A percentile compares a stretch with the other conserved stretches of the same genome.
Conservation (phyloP, 352 stramenopile genomes). For the Aphanomyces euteiches region DNA sequence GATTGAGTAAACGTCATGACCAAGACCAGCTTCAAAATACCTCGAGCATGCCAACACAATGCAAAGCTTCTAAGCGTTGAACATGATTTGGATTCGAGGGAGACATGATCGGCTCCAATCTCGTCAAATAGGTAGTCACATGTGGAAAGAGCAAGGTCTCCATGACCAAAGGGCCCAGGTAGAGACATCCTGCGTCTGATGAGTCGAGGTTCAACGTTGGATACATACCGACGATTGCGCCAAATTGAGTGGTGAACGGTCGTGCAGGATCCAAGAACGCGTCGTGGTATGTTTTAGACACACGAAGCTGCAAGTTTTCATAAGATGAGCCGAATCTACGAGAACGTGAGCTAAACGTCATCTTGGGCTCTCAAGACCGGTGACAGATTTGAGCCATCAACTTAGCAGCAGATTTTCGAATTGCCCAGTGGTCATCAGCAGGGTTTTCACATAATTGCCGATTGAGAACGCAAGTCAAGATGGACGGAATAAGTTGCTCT, state of each 20-base stretch:
- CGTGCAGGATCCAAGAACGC: conserved; percentile 72
- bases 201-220: conserved; percentile 1
- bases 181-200: conserved; percentile 57
- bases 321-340: conserved; percentile 85
- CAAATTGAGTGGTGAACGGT: conserved; percentile 88
- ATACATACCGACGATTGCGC: conserved; percentile 83
- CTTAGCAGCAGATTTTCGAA: conserved; percentile 82
- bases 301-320: conserved; percentile 85
- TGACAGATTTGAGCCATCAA: conserved; percentile 81
- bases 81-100: conserved; percentile 72
- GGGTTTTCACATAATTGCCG: conserved; percentile 85
- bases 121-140: conserved; percentile 78
- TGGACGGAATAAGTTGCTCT: conserved; percentile 90
- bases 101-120: conserved; percentile 74
- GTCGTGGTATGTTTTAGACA: conserved; percentile 89
- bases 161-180: conserved; percentile 89
- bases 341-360: conserved; percentile 30
- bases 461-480: conserved; percentile 91
- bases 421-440: conserved; percentile 85
- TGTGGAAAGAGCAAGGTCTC: conserved; percentile 91
- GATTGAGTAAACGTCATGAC: conserved; percentile 12
- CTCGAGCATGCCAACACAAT: conserved; percentile 83
- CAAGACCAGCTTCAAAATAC: conserved; percentile 38
- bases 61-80: conserved; percentile 76
- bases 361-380: conserved; percentile 46